phyloP scores from a whole-genome alignment of 495 filamentous ascomycete genomes.

The Cercophora sp. region DNA sequence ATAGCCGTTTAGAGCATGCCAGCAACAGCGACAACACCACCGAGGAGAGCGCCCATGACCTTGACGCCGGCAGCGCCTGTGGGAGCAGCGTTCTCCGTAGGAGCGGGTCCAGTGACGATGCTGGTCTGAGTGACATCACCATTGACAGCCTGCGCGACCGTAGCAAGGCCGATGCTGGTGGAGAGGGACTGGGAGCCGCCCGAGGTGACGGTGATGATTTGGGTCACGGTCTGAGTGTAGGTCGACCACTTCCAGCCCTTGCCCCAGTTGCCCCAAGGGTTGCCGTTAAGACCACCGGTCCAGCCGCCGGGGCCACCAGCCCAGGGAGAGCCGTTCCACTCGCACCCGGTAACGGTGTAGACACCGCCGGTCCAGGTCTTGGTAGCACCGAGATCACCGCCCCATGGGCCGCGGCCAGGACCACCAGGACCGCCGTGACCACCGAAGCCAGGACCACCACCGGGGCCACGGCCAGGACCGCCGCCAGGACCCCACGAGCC shows the following conservation, averaged over 20 bases:
- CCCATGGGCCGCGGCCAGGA: slow-evolving; percentile 10
- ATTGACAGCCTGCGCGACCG: slow-evolving; percentile 38
- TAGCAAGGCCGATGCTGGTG: slow-evolving; percentile 36
- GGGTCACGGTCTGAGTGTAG: slow-evolving; percentile 29
- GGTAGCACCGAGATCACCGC: slow-evolving; percentile 12
- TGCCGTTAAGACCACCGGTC: slow-evolving; percentile 31
- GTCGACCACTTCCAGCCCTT: slow-evolving; percentile 35
- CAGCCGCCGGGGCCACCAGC: slow-evolving; percentile 43
- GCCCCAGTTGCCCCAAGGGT: slow-evolving; percentile 45
- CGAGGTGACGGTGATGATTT: slow-evolving; percentile 34
- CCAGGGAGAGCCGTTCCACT: slow-evolving; percentile 45
- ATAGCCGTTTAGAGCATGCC: slow-evolving; percentile 38
- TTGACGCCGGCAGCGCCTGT: slow-evolving; percentile 28
- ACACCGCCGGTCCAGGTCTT: slow-evolving; percentile 41
- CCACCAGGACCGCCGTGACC: slow-evolving; percentile 11
- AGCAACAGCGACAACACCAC: slow-evolving; percentile 35
- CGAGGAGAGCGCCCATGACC: slow-evolving; percentile 36
- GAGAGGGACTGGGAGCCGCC: slow-evolving; percentile 32
- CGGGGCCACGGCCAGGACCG: too few relatives aligned
- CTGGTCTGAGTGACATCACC: slow-evolving; percentile 34
- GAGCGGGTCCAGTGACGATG: slow-evolving; percentile 14
- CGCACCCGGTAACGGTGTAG: slow-evolving; percentile 45
- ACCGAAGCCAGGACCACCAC: slow-evolving; percentile 5
- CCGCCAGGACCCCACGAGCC: slow-evolving; percentile 25
- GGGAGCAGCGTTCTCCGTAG: slow-evolving; percentile 6